phyloP scores from a whole-genome alignment of 805 yeast species.

The Teunomyces pallodes region DNA sequence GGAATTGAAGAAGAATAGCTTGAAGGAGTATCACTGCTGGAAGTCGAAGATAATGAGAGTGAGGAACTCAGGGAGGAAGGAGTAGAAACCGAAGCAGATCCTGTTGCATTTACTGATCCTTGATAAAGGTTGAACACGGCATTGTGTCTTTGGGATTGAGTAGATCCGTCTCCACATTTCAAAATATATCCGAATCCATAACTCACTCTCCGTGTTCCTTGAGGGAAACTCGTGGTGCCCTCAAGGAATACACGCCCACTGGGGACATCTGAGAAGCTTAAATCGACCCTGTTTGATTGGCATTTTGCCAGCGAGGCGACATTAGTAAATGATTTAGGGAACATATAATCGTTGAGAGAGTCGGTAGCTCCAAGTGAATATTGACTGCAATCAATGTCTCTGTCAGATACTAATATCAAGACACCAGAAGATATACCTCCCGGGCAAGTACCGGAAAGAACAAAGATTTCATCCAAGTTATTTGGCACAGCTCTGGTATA shows the following conservation, averaged over 20 bases:
- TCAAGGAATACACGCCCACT: constrained; percentile 13
- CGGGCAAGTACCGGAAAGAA: constrained; percentile 14
- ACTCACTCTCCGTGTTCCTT: constrained; percentile 2
- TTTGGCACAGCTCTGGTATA: constrained; percentile 16
- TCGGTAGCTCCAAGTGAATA: constrained; percentile 9
- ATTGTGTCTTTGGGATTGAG: not conserved
- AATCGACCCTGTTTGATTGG: constrained; percentile 3
- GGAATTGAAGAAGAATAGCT: too few relatives aligned
- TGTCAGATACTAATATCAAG: constrained; percentile 10
- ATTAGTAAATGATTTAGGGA: constrained; percentile 10
- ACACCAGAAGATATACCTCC: constrained; percentile 12
- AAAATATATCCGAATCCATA: constrained; percentile 9
- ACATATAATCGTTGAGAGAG: constrained; percentile 13
- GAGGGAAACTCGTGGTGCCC: constrained; percentile 12
- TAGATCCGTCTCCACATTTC: constrained; percentile 11
- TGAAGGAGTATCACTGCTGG: not conserved
- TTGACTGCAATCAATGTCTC: constrained; percentile 11
- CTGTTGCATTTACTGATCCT: not conserved
- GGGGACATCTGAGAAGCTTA: constrained; percentile 8
- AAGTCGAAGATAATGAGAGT: not conserved
- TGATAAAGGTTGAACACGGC: not conserved
- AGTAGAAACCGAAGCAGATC: not conserved
- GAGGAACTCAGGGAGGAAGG: not conserved
- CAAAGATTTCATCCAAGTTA: constrained; percentile 11
- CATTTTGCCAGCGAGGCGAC: constrained; percentile 1